Evolutionary conservation across 2,329 filamentous ascomycete genomes (phyloP).

Genomic region (Aspergillus udagawae): DNA sequence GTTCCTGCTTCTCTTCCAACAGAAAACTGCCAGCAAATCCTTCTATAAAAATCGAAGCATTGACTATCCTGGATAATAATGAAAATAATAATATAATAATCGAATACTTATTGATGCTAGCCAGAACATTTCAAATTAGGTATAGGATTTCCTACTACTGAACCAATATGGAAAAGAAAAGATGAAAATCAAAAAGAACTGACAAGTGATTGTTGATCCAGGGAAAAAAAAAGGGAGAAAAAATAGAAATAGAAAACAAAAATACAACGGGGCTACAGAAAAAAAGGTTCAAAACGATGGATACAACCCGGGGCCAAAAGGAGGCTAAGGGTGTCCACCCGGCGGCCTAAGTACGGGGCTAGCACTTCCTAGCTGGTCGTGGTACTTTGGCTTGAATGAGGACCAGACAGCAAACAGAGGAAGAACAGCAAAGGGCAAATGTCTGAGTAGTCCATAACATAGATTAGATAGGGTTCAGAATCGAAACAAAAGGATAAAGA

Average conservation of each 20-base stretch:
- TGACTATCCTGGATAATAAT: background rate
- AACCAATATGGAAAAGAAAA: background rate
- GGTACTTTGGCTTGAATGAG: background rate
- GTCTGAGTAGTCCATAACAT: background rate
- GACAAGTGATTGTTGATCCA: background rate
- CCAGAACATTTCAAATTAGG: background rate
- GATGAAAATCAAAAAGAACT: background rate
- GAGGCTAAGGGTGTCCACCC: background rate
- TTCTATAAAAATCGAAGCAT: background rate
- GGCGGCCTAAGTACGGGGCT: background rate
- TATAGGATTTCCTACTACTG: background rate
- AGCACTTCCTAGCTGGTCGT: background rate
- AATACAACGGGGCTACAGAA: constrained; percentile 1
- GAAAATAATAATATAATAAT: constrained; percentile 13
- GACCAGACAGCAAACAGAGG: background rate
- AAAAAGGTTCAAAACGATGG: constrained; percentile 8
- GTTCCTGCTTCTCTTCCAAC: background rate
- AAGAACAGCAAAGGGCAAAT: background rate
- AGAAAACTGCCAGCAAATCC: background rate
- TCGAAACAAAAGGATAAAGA: background rate
- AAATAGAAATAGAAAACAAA: background rate
- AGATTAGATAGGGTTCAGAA: background rate
- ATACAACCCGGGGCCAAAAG: background rate
- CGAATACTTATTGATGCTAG: background rate
- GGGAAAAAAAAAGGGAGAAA: background rate